Percentiles rank a stretch among this genome's conserved stretches.
phyloP scores from a whole-genome alignment of 192 early-diverging fungal species.

The Rhizoclosmatium globosum region DNA sequence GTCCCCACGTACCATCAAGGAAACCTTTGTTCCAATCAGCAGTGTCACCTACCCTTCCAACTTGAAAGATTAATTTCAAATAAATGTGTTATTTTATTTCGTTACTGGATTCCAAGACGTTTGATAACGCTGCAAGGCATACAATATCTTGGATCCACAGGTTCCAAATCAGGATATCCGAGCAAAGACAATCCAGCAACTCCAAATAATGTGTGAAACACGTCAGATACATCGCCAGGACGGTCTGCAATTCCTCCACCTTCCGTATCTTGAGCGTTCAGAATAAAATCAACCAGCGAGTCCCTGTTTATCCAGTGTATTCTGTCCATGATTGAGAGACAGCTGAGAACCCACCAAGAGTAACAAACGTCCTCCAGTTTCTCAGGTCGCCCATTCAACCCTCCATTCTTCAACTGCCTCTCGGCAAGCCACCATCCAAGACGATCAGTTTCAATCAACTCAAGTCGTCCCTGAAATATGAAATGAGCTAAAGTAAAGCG shows the following conservation, averaged over 20 bases:
- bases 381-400: slow-evolving; percentile 95
- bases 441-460: slow-evolving; percentile 82
- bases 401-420: slow-evolving; percentile 89
- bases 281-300: slow-evolving; percentile 81
- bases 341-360: slow-evolving; percentile 98
- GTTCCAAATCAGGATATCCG: slow-evolving; percentile 76
- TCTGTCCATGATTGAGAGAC: slow-evolving; percentile 80
- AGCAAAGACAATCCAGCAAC: slow-evolving; percentile 86
- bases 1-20: slow-evolving; percentile 95
- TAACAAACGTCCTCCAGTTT: slow-evolving; percentile 97
- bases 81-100: slow-evolving; percentile 2
- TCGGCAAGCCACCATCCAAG: slow-evolving; percentile 95
- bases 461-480: slow-evolving; percentile 56
- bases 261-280: slow-evolving; percentile 74
- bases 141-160: slow-evolving; percentile 94
- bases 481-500: neutral
- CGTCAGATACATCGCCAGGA: slow-evolving; percentile 89
- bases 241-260: slow-evolving; percentile 94
- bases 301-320: slow-evolving; percentile 86
- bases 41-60: slow-evolving; percentile 91
- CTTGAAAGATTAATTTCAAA: slow-evolving; percentile 39
- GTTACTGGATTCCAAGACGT: slow-evolving; percentile 39
- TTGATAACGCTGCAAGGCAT: slow-evolving; percentile 50
- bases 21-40: slow-evolving; percentile 86
- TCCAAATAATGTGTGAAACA: slow-evolving; percentile 98